phyloP scores from a whole-genome alignment of 75 land plant genomes.

The Adiantum capillusveneris region DNA sequence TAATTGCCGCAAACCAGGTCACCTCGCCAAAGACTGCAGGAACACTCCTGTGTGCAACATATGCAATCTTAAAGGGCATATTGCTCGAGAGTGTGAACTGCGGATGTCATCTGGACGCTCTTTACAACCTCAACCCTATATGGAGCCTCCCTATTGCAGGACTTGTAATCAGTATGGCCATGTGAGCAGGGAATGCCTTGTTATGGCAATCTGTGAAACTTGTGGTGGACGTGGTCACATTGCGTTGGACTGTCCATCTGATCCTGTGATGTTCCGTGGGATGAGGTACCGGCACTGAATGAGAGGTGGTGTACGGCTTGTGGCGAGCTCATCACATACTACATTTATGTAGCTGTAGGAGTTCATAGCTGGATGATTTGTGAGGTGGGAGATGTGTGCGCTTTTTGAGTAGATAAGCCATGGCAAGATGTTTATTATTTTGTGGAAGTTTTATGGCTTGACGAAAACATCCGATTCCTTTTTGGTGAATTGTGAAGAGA shows the following conservation, averaged over 20 bases:
- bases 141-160: constrained; percentile 19
- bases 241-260: constrained; percentile 41
- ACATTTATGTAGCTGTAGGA: too few species aligned
- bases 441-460: too few species aligned
- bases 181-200: constrained; percentile 24
- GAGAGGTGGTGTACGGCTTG: neutral
- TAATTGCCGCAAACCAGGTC: constrained; percentile 49
- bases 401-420: too few species aligned
- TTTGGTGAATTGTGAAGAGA: too few species aligned
- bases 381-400: too few species aligned
- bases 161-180: constrained; percentile 36
- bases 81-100: constrained; percentile 34
- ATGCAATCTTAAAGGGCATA: constrained; percentile 43
- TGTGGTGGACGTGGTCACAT: constrained; percentile 50
- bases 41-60: constrained; percentile 47
- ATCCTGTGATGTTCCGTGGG: constrained; percentile 30
- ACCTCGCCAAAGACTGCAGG: constrained; percentile 49
- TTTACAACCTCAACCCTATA: constrained; percentile 12
- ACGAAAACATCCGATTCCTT: too few species aligned
- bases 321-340: too few species aligned
- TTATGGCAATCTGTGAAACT: constrained; percentile 19
- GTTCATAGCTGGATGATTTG: too few species aligned
- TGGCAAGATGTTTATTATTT: too few species aligned
- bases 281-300: neutral
- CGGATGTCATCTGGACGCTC: neutral